Evolutionary conservation across 1,284 basidiomycete genomes (phyloP).

Genomic region (Trichosporon sp.): DNA sequence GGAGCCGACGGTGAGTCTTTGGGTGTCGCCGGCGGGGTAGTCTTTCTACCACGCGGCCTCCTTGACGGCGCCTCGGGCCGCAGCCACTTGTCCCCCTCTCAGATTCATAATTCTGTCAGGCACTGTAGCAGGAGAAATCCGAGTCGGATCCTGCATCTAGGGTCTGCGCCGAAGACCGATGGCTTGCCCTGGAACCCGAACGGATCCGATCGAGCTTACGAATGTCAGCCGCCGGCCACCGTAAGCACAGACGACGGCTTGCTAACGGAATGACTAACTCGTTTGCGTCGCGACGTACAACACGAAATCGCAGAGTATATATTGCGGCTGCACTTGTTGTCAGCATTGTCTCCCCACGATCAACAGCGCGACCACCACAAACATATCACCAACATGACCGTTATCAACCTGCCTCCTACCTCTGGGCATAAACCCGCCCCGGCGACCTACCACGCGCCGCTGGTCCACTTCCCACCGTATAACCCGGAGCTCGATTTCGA

Average conservation of each 20-base stretch:
- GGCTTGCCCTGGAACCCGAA: slow-evolving; percentile 20
- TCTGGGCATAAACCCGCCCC: slow-evolving; percentile 11
- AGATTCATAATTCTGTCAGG: not conserved
- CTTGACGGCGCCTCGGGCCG: not conserved
- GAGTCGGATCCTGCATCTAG: slow-evolving; percentile 4
- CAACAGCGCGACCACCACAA: not conserved
- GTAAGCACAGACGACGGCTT: not conserved
- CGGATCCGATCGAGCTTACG: slow-evolving; percentile 15
- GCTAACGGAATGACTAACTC: slow-evolving; percentile 15
- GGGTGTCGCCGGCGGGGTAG: too few relatives aligned
- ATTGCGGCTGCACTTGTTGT: slow-evolving; percentile 3
- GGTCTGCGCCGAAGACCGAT: slow-evolving; percentile 14
- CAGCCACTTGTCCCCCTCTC: not conserved
- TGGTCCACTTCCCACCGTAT: slow-evolving; percentile 10
- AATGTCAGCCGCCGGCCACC: not conserved
- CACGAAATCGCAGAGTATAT: not conserved
- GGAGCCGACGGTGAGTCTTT: too few relatives aligned
- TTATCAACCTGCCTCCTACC: not conserved
- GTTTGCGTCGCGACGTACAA: too few relatives aligned
- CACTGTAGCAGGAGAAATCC: not conserved
- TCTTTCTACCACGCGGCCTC: not conserved
- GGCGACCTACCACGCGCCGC: slow-evolving; percentile 11
- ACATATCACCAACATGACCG: not conserved
- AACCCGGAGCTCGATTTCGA: slow-evolving; percentile 10
- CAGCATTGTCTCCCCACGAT: not conserved